Evolutionary conservation across 305 asterid genomes (phyloP), one percentile per base, ranked within the genome.

Genomic region (Coffea humblotiana): DNA sequence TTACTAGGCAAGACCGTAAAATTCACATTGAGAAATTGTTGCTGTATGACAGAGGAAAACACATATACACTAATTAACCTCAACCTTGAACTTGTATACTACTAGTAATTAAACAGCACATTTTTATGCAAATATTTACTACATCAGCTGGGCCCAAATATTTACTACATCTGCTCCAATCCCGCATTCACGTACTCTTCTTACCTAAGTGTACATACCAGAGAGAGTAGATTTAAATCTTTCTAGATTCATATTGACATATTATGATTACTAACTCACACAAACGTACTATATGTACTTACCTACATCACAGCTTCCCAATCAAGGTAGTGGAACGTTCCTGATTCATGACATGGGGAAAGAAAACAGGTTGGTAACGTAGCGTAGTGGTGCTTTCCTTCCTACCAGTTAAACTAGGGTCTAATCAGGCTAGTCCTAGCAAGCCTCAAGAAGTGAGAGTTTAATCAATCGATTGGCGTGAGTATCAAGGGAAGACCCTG

Each of bases 401-500:
- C 43, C 43, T 27, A 3, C 37, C 43, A 65, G 1, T 32, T 32
- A 32, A 27, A 65, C 43, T 25, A 25, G 19, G 19, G 18, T 18
- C 40, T 64, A 29, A 27, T n/a, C 37, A 12, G 27, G 18, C 25
- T 8, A 60, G 29, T 4, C 11, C 66, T 23, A 23, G 67, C 67
- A 61, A 32, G 32, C 32, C 32, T 32, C 32, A 32, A 65, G 70
- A 11, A 27, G 27, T 27, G 3, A 66, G 11, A 66, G 0, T 14
- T 11, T 19, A 27, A 65, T 65, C 21, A 29, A 66, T 3, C 23
- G 1, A 15, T 0, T 4, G 87, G 87, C 10, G 82, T 83, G 71
- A 94, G 87, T 32, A 94, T 75, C 65, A 94, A 90, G 12, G 97
- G 97, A 37, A 95, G 66, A 9, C 99, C 99, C 54, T 89, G 87